Conservation (phyloP, 2,329 filamentous ascomycete genomes). For the Penicillium concentricum region DNA sequence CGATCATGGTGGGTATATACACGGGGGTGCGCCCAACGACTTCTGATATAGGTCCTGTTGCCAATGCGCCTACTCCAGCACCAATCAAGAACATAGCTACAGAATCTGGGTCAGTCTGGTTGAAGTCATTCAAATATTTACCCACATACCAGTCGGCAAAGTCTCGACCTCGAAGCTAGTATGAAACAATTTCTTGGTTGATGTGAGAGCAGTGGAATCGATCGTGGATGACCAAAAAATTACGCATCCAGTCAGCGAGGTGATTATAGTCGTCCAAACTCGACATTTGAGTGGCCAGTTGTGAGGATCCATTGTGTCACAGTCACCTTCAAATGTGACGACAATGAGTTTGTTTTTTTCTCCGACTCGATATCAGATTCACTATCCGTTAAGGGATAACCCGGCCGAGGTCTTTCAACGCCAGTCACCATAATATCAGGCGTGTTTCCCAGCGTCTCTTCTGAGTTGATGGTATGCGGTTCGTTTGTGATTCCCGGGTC, state of each 20-base stretch:
- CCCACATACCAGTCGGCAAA: conserved; percentile 48
- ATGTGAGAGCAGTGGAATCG: conserved; percentile 47
- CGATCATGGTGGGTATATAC: conserved; percentile 46
- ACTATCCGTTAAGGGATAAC: neutral
- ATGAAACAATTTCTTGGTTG: conserved; percentile 31
- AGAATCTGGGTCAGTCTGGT: neutral
- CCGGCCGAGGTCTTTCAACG: conserved; percentile 23
- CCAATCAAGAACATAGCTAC: conserved; percentile 45
- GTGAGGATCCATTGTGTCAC: conserved; percentile 47
- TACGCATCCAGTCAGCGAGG: conserved; percentile 43
- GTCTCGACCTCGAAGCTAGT: conserved; percentile 25
- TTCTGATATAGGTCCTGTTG: conserved; percentile 51
- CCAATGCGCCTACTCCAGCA: conserved; percentile 48
- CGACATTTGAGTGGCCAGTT: conserved; percentile 43
- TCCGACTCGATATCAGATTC: conserved; percentile 8
- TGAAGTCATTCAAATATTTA: conserved; percentile 28
- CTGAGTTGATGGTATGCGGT: conserved; percentile 15
- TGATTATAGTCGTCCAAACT: conserved; percentile 31
- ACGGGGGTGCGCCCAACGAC: conserved; percentile 49
- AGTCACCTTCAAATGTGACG: conserved; percentile 40
- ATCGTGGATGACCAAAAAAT: conserved; percentile 51
- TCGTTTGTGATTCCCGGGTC: conserved; percentile 14
- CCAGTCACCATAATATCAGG: conserved; percentile 25
- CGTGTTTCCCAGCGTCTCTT: conserved; percentile 21
- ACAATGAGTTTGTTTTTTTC: conserved; percentile 40